phyloP scores from a whole-genome alignment of 1,284 basidiomycete species.

The Ustilago hordei region DNA sequence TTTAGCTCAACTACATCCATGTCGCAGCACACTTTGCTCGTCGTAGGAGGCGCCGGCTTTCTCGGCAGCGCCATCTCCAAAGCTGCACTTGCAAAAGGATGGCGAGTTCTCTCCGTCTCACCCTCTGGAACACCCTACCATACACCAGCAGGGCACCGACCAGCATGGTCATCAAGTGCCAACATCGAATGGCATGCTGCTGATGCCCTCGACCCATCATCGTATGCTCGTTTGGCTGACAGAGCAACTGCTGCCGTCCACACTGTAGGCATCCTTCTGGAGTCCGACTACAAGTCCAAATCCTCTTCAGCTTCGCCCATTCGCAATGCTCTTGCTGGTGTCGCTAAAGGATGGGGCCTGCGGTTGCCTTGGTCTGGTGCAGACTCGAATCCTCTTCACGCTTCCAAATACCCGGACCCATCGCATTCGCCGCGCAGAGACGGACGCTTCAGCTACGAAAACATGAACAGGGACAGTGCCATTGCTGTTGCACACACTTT shows the following conservation, averaged over 20 bases:
- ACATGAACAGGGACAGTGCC: constrained; percentile 80
- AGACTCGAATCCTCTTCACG: constrained; percentile 66
- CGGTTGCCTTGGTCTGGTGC: constrained; percentile 39
- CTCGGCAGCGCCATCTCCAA: constrained; percentile 93
- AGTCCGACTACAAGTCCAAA: constrained; percentile 80
- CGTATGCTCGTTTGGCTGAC: constrained; percentile 79
- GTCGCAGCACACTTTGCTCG: constrained; percentile 69
- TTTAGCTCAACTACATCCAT: neutral
- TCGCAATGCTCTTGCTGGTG: constrained; percentile 50
- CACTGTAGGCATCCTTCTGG: constrained; percentile 91
- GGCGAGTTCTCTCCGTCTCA: constrained; percentile 89
- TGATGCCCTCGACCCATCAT: constrained; percentile 78
- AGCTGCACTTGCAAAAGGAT: constrained; percentile 82
- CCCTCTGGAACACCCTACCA: constrained; percentile 86
- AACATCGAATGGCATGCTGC: constrained; percentile 63
- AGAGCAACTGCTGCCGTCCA: constrained; percentile 84
- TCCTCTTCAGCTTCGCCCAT: constrained; percentile 26
- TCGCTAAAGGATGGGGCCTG: constrained; percentile 70
- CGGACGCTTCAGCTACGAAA: constrained; percentile 75
- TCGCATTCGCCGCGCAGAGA: neutral
- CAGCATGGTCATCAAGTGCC: constrained; percentile 78
- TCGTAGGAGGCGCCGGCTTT: constrained; percentile 94
- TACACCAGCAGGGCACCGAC: constrained; percentile 88
- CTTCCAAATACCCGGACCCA: constrained; percentile 33
- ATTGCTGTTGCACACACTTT: constrained; percentile 68